These are phyloP conservation scores for Candida quercuum DNA, from an alignment of 805 yeast genomes.

Conservation along the genomic window DNA sequence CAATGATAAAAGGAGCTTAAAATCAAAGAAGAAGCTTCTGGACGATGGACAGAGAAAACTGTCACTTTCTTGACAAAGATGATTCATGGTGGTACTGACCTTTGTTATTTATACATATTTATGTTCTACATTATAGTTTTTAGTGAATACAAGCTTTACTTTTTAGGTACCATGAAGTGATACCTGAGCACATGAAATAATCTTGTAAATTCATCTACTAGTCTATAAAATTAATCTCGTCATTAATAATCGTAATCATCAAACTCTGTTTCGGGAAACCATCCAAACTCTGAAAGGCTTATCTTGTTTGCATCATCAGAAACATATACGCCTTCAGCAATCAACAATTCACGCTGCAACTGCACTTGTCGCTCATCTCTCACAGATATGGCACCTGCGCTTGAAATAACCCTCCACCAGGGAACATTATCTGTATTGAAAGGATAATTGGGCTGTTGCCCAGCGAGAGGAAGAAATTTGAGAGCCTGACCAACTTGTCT, in stretches of 20 bases:
- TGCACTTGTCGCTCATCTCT: constrained; percentile 38
- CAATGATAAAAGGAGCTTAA: background rate
- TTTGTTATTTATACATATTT: too few species aligned
- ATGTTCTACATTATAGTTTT: too few species aligned
- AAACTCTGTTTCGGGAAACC: constrained; percentile 53
- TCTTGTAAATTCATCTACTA: too few species aligned
- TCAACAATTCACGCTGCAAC: constrained; percentile 40
- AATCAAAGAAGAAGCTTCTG: constrained; percentile 3
- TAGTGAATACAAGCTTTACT: too few species aligned
- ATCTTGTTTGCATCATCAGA: constrained; percentile 24
- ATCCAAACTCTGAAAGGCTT: constrained; percentile 46
- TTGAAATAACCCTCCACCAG: constrained; percentile 76
- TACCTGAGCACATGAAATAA: too few species aligned
- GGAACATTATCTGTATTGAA: constrained; percentile 39
- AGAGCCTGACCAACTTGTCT: constrained; percentile 72
- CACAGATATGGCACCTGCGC: constrained; percentile 59
- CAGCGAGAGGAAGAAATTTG: constrained; percentile 38
- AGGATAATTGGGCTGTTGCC: constrained; percentile 16
- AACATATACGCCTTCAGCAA: constrained; percentile 44
- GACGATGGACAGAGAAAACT: too few species aligned
- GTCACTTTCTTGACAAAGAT: too few species aligned
- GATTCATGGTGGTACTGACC: too few species aligned
- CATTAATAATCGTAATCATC: constrained; percentile 15
- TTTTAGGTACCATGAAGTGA: too few species aligned
- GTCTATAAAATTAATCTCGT: too few species aligned